Evolutionary conservation across 179 eudicot genomes (phyloP), one percentile per base, ranked within the genome.

Genomic region (Monotropa hypopitys): DNA sequence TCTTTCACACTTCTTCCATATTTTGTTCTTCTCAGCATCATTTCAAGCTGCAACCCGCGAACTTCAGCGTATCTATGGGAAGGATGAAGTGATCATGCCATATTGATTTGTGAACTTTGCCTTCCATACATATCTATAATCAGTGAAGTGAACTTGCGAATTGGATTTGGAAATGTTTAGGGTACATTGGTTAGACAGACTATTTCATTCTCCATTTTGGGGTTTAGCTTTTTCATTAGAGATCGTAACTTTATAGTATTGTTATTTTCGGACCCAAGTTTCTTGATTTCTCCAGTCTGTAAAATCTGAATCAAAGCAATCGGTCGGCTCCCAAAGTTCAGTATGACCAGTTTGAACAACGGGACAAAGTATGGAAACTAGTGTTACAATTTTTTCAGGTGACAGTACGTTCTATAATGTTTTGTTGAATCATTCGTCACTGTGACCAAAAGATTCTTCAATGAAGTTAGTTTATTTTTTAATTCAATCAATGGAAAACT

Each of bases 31-130:
- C 66, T 33, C 82, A 80, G 79, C 71, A 76, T 80, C 82, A 46
- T 80, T 75, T 69, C 82, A 75, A 76, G 79, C 76, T 11, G 82
- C 82, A 23, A 69, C 79, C 47, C 76, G 72, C 8, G 82, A 80
- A 50, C 82, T 80, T 69, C 79, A 68, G 12, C 76, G 76, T 23
- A 80, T 80, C 28, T 80, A 80, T 76, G 82, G 79, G 28, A 80
- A 80, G 70, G 82, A 75, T 10, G 75, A 54, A 54, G 28, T 54
- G 26, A 8, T 54, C 61, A 54, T 54, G 61, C 61, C 61, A n/a
- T 54, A 10, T 54, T 54, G 61, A 54, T 54, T 54, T 54, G 61
- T 54, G 61, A 54, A 20, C 61, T 7, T 54, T 54, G 11, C 61
- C 61, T 54, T 54, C 28, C 26, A 54, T n/a, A 54, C 7, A 20